Conservation (phyloP, 140 eudicot genomes). For the Flaveria floridana region DNA sequence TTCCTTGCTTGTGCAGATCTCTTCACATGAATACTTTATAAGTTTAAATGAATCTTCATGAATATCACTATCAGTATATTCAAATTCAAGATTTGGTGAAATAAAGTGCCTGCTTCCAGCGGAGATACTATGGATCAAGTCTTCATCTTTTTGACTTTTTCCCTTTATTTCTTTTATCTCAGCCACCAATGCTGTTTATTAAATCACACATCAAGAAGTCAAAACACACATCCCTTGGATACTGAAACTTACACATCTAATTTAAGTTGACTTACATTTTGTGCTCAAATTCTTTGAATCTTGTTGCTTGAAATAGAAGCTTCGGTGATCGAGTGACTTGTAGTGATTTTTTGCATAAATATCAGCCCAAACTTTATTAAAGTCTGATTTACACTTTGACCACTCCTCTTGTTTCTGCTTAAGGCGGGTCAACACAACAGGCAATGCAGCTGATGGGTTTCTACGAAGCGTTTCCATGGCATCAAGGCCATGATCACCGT, state of each 20-base stretch:
- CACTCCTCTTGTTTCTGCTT: slow-evolving; percentile 97
- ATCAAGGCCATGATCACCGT: slow-evolving; percentile 99
- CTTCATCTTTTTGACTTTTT: slow-evolving; percentile 72
- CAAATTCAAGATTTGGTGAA: slow-evolving; percentile 60
- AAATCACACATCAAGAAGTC: slow-evolving; percentile 10
- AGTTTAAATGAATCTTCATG: slow-evolving; percentile 79
- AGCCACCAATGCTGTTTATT: slow-evolving; percentile 68
- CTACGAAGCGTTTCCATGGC: slow-evolving; percentile 82
- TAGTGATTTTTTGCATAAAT: slow-evolving; percentile 90
- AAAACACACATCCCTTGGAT: not conserved
- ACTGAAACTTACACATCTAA: not conserved
- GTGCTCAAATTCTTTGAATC: slow-evolving; percentile 92
- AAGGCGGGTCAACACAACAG: slow-evolving; percentile 80
- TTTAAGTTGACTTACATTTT: slow-evolving; percentile 55
- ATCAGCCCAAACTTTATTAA: slow-evolving; percentile 98
- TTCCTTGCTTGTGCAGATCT: slow-evolving; percentile 75
- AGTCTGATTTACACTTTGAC: slow-evolving; percentile 81
- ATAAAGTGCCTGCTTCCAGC: slow-evolving; percentile 77
- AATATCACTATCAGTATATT: slow-evolving; percentile 54
- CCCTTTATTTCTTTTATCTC: slow-evolving; percentile 86
- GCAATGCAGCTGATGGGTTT: slow-evolving; percentile 70
- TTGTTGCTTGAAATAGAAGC: slow-evolving; percentile 99
- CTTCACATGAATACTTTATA: slow-evolving; percentile 83
- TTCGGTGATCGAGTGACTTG: slow-evolving; percentile 96
- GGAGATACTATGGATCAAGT: slow-evolving; percentile 59